Evolutionary conservation across 2,329 filamentous ascomycete genomes (phyloP), one percentile per base, ranked within the genome.

Genomic region (Sporothrix protearum): DNA sequence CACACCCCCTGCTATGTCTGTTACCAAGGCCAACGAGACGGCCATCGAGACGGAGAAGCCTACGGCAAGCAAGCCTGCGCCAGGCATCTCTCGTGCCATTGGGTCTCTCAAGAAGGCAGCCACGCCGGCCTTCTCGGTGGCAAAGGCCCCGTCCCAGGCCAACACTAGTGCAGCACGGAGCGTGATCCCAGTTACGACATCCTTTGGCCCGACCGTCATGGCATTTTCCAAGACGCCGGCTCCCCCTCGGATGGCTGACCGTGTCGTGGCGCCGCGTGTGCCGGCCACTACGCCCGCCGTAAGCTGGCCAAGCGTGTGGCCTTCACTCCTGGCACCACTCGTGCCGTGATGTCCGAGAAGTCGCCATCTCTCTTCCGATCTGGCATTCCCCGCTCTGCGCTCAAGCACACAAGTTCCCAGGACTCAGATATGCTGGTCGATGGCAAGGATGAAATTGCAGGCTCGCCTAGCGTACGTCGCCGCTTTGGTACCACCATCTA

Each of bases 281-380:
- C 84, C 86, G 6, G 81, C 88, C 70, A 89, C 88, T 5, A 93
- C 91, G 0, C 91, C 91, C 89, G 89, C 42, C 86, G 89, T 30
- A 92, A 89, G 79, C 78, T 84, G 49, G 79, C 81, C 22, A 97
- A 96, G 82, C 90, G 88, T 71, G 92, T 97, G 47, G 89, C 92
- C 68, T 97, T 97, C 77, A 93, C 91, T 0, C 90, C 90, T 0
- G 89, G 88, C 73, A 89, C 90, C 47, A 86, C 92, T 74, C 81
- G 82, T 22, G 80, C 82, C 9, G 78, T 80, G 0, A 75, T 82
- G 66, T 75, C 77, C 0, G 84, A 86, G 72, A 81, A 84, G 71
- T 87, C 87, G 1, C 88, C 88, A 8, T 88, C 88, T 2, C 85
- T 87, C 3, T 77, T 85, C 74, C 88, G 88, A 76, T 82, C 83